phyloP scores from a whole-genome alignment of 2,329 filamentous ascomycete species.

The Fusarium burgessii region DNA sequence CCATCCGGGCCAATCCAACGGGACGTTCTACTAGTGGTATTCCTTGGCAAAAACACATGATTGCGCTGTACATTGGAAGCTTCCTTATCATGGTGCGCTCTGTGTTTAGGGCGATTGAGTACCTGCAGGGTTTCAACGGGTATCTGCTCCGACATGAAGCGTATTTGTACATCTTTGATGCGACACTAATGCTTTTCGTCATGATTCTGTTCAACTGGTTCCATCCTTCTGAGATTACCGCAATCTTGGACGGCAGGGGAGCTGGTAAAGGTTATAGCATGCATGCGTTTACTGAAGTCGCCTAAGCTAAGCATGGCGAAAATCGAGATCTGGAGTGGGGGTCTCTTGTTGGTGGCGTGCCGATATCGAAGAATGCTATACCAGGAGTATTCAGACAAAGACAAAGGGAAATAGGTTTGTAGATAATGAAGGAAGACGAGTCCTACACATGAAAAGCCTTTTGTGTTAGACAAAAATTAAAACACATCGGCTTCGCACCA shows the following conservation, averaged over 20 bases:
- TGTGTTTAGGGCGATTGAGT: conserved; percentile 56
- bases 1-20: conserved; percentile 16
- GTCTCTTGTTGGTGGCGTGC: too few species aligned
- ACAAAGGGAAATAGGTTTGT: too few species aligned
- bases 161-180: conserved; percentile 53
- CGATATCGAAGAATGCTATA: too few species aligned
- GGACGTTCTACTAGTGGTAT: conserved; percentile 3
- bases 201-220: conserved; percentile 60
- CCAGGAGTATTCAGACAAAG: too few species aligned
- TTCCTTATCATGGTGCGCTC: conserved; percentile 55
- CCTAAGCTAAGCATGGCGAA: background rate
- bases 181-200: conserved; percentile 49
- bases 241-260: background rate
- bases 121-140: conserved; percentile 50
- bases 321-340: background rate
- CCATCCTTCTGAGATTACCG: conserved; percentile 44
- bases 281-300: background rate
- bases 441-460: too few species aligned
- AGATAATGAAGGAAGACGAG: too few species aligned
- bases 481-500: background rate
- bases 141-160: conserved; percentile 49
- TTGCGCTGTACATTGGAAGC: conserved; percentile 38
- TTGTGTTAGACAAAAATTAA: too few species aligned
- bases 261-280: conserved; percentile 4
- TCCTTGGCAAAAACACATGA: conserved; percentile 50